Percentiles rank a stretch among this genome's conserved stretches.
phyloP scores from a whole-genome alignment of 148 eudicot genomes.

The Rhododendron williamsianum region DNA sequence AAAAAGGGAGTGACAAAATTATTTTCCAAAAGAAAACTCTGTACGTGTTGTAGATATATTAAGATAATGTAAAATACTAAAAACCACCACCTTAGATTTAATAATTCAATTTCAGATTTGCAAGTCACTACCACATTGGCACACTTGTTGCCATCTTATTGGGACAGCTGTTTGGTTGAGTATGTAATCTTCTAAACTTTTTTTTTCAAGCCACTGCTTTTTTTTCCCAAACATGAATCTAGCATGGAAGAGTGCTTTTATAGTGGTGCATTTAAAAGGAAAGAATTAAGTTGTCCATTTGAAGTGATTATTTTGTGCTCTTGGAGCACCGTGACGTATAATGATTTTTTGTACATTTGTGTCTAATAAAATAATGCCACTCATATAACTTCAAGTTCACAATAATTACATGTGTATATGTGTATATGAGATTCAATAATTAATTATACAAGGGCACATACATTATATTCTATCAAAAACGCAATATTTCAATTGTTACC shows the following conservation, averaged over 20 bases:
- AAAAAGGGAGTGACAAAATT: too few species aligned
- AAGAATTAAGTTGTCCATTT: not conserved
- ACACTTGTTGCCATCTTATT: not conserved
- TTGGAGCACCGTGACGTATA: not conserved
- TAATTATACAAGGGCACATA: not conserved
- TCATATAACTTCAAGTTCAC: too few species aligned
- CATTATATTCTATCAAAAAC: not conserved
- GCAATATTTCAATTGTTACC: too few species aligned
- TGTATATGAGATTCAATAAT: too few species aligned
- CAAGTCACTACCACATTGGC: constrained; percentile 14
- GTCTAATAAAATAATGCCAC: not conserved
- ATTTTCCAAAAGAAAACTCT: not conserved
- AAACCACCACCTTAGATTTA: not conserved
- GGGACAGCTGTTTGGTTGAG: not conserved
- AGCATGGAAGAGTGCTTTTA: too few species aligned
- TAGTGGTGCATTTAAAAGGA: too few species aligned
- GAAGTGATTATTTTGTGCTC: not conserved
- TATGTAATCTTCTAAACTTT: not conserved
- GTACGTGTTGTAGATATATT: not conserved
- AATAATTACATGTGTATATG: too few species aligned
- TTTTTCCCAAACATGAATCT: too few species aligned
- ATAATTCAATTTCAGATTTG: constrained; percentile 14
- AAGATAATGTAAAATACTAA: not conserved
- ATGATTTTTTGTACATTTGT: not conserved
- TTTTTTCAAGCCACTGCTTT: not conserved